Evolutionary conservation across 2,329 filamentous ascomycete species (phyloP).

Genomic region (Penicillium verrucosum): DNA sequence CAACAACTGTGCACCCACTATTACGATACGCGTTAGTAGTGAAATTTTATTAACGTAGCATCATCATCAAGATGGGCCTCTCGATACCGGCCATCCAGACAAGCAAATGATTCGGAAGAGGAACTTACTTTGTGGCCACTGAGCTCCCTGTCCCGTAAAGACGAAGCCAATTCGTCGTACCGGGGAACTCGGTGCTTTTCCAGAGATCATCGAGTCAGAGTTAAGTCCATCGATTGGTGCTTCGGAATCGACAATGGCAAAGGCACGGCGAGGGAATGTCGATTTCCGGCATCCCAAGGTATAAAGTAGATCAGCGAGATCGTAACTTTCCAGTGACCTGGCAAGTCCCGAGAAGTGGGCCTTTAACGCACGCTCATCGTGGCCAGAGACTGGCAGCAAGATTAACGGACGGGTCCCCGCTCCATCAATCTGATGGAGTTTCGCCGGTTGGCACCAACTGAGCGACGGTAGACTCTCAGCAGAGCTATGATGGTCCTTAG

Average conservation of each 20-base stretch:
- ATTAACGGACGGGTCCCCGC: background rate
- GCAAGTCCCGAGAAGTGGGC: background rate
- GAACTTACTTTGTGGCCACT: constrained; percentile 28
- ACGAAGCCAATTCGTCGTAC: constrained; percentile 18
- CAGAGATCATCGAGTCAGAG: no score
- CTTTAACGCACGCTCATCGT: background rate
- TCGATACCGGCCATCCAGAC: no score
- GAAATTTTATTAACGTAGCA: no score
- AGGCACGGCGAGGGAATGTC: background rate
- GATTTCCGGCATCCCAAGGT: background rate
- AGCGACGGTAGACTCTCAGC: no score
- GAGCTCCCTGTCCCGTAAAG: constrained; percentile 37
- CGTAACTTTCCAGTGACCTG: background rate
- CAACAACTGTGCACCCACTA: no score
- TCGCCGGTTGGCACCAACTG: background rate
- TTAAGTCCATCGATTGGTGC: no score
- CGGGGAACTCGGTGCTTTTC: no score
- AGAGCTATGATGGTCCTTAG: background rate
- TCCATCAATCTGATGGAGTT: background rate
- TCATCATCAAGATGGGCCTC: no score
- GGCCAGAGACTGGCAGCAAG: background rate
- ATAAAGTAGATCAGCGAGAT: background rate
- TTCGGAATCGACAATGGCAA: background rate
- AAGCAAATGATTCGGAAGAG: no score
- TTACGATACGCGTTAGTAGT: no score